Evolutionary conservation across 441 rosid species (phyloP).

Genomic region (Dalechampia spathulata): DNA sequence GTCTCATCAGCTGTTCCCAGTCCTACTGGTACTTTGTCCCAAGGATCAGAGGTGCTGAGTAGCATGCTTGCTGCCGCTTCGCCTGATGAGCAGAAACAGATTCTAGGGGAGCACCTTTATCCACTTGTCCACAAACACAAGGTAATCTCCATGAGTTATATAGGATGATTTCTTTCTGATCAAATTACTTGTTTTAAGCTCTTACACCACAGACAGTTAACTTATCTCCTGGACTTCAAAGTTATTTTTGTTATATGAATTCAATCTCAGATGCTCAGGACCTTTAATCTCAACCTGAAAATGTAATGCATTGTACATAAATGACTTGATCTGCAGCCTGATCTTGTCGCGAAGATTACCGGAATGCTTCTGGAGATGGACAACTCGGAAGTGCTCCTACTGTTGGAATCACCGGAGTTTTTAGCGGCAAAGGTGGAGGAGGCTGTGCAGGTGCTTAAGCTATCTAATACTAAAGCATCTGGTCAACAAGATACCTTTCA

Average conservation of each 20-base stretch:
- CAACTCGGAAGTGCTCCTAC: constrained; percentile 64
- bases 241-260: too few species aligned
- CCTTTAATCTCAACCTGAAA: too few species aligned
- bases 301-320: background rate
- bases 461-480: constrained; percentile 35
- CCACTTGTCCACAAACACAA: constrained; percentile 58
- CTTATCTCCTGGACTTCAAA: too few species aligned
- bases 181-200: too few species aligned
- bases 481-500: constrained; percentile 37
- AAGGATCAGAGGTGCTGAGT: constrained; percentile 42
- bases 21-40: constrained; percentile 24
- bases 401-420: constrained; percentile 72
- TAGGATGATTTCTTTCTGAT: too few species aligned
- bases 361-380: constrained; percentile 95
- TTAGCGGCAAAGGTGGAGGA: constrained; percentile 62
- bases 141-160: constrained; percentile 36
- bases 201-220: too few species aligned
- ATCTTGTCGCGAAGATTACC: constrained; percentile 53
- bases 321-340: constrained; percentile 39
- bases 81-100: constrained; percentile 53
- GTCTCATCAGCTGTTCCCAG: constrained; percentile 20
- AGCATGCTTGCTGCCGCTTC: constrained; percentile 55
- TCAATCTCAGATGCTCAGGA: too few species aligned
- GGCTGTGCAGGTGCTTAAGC: constrained; percentile 62
- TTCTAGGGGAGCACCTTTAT: constrained; percentile 54